phyloP scores from a whole-genome alignment of 1,284 basidiomycete genomes.

The Leccinum fallax region DNA sequence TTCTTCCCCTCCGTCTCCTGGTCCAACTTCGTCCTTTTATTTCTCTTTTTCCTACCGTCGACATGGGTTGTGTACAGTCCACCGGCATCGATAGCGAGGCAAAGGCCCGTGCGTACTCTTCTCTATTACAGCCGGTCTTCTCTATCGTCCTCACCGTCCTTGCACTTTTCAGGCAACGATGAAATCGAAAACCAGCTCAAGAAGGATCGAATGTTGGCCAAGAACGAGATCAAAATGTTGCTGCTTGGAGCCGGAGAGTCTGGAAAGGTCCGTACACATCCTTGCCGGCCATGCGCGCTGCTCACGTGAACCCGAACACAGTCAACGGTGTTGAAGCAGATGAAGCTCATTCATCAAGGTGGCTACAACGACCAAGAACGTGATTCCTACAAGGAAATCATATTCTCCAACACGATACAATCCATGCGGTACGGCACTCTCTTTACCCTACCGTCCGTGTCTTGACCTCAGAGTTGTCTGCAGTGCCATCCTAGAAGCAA shows the following conservation, averaged over 20 bases:
- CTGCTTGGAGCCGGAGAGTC: conserved; percentile 92
- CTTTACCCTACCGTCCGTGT: not conserved
- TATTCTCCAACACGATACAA: conserved; percentile 95
- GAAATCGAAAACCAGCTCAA: conserved; percentile 97
- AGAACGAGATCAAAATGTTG: conserved; percentile 96
- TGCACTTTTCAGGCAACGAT: conserved; percentile 68
- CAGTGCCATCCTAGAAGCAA: conserved; percentile 90
- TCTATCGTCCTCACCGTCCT: not conserved
- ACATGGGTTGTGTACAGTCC: conserved; percentile 79
- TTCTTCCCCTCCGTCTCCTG: conserved; percentile 7
- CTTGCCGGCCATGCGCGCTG: not conserved
- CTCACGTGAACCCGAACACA: conserved; percentile 34
- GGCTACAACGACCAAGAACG: conserved; percentile 92
- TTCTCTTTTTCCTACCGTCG: not conserved
- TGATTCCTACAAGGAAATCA: conserved; percentile 96
- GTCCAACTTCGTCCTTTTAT: conserved; percentile 11
- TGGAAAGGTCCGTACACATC: conserved; percentile 63
- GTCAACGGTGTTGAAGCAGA: conserved; percentile 94
- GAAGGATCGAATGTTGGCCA: conserved; percentile 87
- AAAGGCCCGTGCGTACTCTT: conserved; percentile 69
- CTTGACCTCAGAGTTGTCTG: not conserved
- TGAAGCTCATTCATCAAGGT: conserved; percentile 93
- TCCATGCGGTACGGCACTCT: conserved; percentile 76
- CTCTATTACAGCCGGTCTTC: not conserved
- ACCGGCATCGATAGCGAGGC: conserved; percentile 74